Percentiles rank a stretch among this genome's conserved stretches.
These are phyloP conservation scores for Phoenix dactylifera DNA, from an alignment of 176 grass and related monocot genomes.

Conservation along the genomic window DNA sequence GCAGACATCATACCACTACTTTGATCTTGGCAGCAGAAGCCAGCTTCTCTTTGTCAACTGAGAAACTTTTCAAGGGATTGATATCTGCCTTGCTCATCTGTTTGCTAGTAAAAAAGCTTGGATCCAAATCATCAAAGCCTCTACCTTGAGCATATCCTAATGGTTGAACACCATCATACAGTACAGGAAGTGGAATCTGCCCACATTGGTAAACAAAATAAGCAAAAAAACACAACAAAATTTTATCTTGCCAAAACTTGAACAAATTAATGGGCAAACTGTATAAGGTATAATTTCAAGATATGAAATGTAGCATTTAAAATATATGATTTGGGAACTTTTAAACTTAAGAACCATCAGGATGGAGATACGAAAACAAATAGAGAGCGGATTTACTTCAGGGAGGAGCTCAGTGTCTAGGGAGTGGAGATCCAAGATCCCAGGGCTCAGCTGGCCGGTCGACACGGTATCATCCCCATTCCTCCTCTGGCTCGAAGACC, in stretches of 20 bases:
- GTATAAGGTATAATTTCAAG: too few species aligned
- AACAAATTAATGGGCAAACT: not conserved
- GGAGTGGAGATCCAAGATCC: conserved; percentile 85
- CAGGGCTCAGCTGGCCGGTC: conserved; percentile 72
- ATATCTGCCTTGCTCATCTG: conserved; percentile 46
- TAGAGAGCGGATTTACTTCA: conserved; percentile 42
- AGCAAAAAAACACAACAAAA: not conserved
- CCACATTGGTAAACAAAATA: not conserved
- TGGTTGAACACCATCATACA: conserved; percentile 53
- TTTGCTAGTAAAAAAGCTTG: conserved; percentile 40
- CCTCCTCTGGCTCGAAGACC: conserved; percentile 27
- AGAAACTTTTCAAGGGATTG: conserved; percentile 39
- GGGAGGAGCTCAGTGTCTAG: conserved; percentile 88
- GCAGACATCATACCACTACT: conserved; percentile 81
- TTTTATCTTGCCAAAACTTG: not conserved
- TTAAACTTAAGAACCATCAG: not conserved
- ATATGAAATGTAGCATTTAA: too few species aligned
- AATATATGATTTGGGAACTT: too few species aligned
- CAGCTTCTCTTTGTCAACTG: conserved; percentile 67
- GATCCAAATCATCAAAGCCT: conserved; percentile 46
- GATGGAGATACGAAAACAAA: conserved; percentile 3
- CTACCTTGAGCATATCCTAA: conserved; percentile 41
- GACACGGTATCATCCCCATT: conserved; percentile 14
- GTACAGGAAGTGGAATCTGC: conserved; percentile 55
- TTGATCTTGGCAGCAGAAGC: conserved; percentile 91